Conservation (phyloP, 2,329 filamentous ascomycete species). For the Kalaharituber pfeilii region DNA sequence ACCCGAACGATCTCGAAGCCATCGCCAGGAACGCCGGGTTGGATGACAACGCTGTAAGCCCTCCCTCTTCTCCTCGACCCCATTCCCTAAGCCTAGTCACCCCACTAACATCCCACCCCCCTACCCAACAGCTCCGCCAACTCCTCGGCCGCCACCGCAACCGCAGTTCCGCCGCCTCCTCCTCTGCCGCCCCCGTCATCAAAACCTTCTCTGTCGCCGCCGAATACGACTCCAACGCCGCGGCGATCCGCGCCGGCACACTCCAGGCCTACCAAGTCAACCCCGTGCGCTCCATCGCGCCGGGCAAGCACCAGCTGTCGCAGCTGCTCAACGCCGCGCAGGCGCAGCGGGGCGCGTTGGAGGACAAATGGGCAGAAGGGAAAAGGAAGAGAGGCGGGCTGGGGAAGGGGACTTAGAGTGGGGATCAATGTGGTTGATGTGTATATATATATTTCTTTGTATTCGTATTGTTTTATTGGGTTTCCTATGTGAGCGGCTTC, state of each 20-base stretch:
- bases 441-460: neutral
- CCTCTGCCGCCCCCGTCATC: slow-evolving; percentile 31
- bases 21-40: slow-evolving; percentile 15
- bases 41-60: slow-evolving; percentile 14
- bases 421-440: neutral
- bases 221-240: slow-evolving; percentile 47
- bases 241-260: slow-evolving; percentile 34
- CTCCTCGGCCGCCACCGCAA: neutral
- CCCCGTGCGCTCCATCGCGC: slow-evolving; percentile 45
- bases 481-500: neutral
- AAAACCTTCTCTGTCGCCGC: slow-evolving; percentile 48
- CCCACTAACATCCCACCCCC: no score
- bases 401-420: slow-evolving; percentile 22
- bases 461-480: neutral
- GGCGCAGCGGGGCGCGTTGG: slow-evolving; percentile 21
- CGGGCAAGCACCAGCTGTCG: slow-evolving; percentile 48
- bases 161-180: neutral
- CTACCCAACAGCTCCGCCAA: neutral
- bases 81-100: neutral
- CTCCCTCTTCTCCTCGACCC: neutral
- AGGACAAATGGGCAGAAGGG: slow-evolving; percentile 22
- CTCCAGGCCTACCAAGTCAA: slow-evolving; percentile 34
- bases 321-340: slow-evolving; percentile 39
- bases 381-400: slow-evolving; percentile 24
- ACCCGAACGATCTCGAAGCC: slow-evolving; percentile 10